phyloP scores from a whole-genome alignment of 2,329 filamentous ascomycete species.

The Cladophialophora carrionii region DNA sequence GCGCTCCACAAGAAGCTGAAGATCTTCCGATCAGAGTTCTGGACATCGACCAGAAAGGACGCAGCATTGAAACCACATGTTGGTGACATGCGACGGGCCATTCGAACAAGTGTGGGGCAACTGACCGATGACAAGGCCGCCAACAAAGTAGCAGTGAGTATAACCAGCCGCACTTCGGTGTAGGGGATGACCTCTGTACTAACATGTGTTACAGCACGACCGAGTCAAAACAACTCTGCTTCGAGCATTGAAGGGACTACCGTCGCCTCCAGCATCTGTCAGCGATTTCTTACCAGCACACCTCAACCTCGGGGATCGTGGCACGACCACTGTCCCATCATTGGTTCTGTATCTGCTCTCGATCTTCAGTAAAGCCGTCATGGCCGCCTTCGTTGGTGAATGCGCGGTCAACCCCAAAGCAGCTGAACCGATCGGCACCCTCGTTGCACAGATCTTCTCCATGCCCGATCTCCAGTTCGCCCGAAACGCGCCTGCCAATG shows the following conservation, averaged over 20 bases:
- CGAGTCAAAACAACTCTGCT: constrained; percentile 59
- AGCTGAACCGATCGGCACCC: constrained; percentile 78
- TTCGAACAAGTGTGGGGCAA: constrained; percentile 74
- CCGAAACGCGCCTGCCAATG: constrained; percentile 18
- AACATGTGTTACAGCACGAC: constrained; percentile 44
- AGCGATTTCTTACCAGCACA: constrained; percentile 55
- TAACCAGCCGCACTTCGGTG: constrained; percentile 2
- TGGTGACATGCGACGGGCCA: constrained; percentile 71
- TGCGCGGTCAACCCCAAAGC: constrained; percentile 65
- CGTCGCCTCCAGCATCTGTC: constrained; percentile 61
- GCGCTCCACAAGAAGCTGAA: constrained; percentile 71
- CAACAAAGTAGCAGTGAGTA: constrained; percentile 62
- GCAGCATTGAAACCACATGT: constrained; percentile 64
- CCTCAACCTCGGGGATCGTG: constrained; percentile 39
- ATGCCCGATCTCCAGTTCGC: constrained; percentile 58
- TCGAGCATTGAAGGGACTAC: constrained; percentile 56
- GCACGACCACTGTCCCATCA: constrained; percentile 51
- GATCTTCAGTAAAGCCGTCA: constrained; percentile 72
- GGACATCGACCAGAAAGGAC: constrained; percentile 60
- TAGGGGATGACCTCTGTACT: neutral
- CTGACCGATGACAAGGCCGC: constrained; percentile 66
- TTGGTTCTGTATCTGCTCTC: constrained; percentile 76
- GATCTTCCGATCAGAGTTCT: constrained; percentile 58
- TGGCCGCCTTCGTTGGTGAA: constrained; percentile 71
- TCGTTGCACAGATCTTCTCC: constrained; percentile 75